These are phyloP conservation scores for Epichloe scottii DNA, from an alignment of 2,329 filamentous ascomycete genomes.

Conservation along the genomic window DNA sequence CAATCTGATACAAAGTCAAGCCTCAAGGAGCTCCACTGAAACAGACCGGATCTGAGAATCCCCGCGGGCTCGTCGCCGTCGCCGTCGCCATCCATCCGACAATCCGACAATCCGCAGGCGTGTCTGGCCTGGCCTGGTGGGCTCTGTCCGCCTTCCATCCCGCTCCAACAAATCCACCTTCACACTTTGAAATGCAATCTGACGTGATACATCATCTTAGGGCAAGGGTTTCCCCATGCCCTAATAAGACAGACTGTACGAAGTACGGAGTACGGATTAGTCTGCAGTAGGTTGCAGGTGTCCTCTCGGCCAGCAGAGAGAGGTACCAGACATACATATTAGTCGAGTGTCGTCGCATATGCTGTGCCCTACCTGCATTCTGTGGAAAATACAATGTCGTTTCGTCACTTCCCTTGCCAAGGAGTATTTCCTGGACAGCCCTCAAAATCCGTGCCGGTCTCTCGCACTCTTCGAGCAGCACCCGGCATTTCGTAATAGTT, in stretches of 20 bases:
- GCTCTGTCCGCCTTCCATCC: too few relatives aligned
- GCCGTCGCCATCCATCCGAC: not conserved
- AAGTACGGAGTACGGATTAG: too few relatives aligned
- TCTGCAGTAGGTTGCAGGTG: too few relatives aligned
- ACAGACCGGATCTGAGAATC: not conserved
- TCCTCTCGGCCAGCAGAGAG: not conserved
- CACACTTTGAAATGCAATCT: not conserved
- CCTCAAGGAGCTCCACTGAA: not conserved
- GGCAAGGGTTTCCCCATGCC: not conserved
- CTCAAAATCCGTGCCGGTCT: not conserved
- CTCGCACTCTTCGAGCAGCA: not conserved
- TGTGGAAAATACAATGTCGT: not conserved
- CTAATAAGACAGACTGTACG: not conserved
- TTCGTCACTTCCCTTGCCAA: not conserved
- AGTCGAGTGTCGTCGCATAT: not conserved
- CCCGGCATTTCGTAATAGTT: not conserved
- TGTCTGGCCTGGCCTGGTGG: not conserved
- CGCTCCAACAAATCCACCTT: too few relatives aligned
- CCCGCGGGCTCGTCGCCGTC: not conserved
- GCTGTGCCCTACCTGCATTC: not conserved
- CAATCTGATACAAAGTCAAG: too few relatives aligned
- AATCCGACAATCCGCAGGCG: not conserved
- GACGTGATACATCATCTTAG: slow-evolving; percentile 1
- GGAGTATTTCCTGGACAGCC: not conserved
- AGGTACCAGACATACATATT: not conserved